Conservation (phyloP, 371 early-diverging fungal species). For the Mortierella sp. region DNA sequence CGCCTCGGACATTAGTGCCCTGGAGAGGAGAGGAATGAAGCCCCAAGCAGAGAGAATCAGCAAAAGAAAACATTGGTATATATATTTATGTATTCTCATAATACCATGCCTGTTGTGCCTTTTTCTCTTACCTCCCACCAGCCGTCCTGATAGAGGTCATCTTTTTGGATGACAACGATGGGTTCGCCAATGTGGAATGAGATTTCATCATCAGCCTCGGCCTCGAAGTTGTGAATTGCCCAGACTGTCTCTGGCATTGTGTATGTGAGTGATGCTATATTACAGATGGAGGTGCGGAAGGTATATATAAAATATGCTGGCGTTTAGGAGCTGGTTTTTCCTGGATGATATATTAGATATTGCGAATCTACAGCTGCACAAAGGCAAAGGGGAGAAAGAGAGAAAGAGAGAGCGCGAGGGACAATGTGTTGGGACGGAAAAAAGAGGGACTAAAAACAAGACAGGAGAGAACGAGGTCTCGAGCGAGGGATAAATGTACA, state of each 20-base stretch:
- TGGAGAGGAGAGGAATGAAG: constrained; percentile 21
- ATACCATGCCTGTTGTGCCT: background rate
- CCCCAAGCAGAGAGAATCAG: background rate
- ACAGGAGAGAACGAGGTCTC: no score
- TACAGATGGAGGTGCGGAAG: background rate
- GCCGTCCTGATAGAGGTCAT: constrained; percentile 83
- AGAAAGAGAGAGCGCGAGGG: background rate
- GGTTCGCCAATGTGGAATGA: constrained; percentile 75
- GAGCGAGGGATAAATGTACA: no score
- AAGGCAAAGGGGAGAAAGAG: background rate
- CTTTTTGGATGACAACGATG: constrained; percentile 79
- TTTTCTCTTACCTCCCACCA: constrained; percentile 83
- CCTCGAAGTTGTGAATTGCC: constrained; percentile 73
- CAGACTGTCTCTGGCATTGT: constrained; percentile 65
- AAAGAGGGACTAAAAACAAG: no score
- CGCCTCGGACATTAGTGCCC: constrained; percentile 72
- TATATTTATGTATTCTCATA: background rate
- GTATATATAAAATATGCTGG: no score
- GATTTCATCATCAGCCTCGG: constrained; percentile 85
- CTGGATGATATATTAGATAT: no score
- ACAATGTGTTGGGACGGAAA: no score
- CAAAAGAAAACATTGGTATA: background rate
- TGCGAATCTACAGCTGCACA: background rate
- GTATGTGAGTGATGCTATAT: background rate
- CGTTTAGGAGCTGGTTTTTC: no score